phyloP scores from a whole-genome alignment of 2,329 filamentous ascomycete genomes.

The Diplodia seriata region DNA sequence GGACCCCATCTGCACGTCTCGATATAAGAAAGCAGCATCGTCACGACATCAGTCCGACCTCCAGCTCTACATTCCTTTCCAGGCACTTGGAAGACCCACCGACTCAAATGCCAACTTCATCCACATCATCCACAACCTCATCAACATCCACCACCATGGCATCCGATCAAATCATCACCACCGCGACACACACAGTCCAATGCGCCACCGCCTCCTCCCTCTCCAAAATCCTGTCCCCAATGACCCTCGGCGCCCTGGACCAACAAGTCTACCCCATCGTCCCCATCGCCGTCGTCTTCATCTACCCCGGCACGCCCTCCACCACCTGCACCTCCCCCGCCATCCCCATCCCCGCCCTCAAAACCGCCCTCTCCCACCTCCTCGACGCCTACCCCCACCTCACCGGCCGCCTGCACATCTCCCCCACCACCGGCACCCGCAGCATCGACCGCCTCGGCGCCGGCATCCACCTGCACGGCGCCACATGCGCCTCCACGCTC shows the following conservation, averaged over 20 bases:
- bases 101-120: not conserved
- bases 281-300: constrained; percentile 8
- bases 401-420: constrained; percentile 10
- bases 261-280: not conserved
- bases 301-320: not conserved
- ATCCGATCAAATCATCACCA: not conserved
- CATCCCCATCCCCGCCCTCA: too few relatives aligned
- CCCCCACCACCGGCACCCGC: not conserved
- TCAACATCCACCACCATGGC: not conserved
- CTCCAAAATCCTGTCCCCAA: not conserved
- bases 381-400: constrained; percentile 19
- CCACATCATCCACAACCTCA: not conserved
- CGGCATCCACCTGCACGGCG: not conserved
- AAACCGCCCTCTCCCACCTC: not conserved
- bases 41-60: too few relatives aligned
- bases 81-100: too few relatives aligned
- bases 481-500: not conserved
- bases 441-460: not conserved
- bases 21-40: too few relatives aligned
- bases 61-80: too few relatives aligned
- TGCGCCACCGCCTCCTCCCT: not conserved
- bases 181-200: not conserved
- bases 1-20: too few relatives aligned
- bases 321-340: too few relatives aligned
- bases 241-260: constrained; percentile 8